Conservation (phyloP, 139 green algal species). For the Limnomonas spitsbergensis region DNA sequence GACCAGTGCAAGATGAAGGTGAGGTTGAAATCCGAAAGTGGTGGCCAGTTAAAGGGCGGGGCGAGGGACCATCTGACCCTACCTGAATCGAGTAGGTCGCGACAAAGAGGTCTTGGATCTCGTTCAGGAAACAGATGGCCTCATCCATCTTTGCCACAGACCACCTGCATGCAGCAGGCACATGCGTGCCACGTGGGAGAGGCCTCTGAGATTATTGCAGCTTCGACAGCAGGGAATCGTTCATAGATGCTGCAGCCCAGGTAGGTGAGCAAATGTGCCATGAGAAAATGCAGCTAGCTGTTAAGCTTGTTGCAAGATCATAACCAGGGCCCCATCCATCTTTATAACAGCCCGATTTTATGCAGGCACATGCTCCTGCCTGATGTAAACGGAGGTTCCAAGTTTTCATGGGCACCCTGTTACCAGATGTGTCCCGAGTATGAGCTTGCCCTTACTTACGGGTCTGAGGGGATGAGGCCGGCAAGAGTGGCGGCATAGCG, state of each 20-base stretch:
- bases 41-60: not conserved
- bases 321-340: too few species aligned
- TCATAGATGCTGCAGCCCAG: not conserved
- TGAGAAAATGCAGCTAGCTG: not conserved
- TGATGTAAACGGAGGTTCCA: not conserved
- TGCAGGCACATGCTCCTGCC: too few species aligned
- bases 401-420: not conserved
- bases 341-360: too few species aligned
- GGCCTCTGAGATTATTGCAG: too few species aligned
- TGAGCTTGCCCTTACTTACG: constrained; percentile 10
- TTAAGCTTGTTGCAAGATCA: too few species aligned
- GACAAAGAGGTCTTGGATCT: not conserved
- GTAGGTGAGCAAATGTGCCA: not conserved
- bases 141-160: constrained; percentile 16
- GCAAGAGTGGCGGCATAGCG: constrained; percentile 37
- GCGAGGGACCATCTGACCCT: not conserved
- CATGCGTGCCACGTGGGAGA: too few species aligned
- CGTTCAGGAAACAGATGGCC: not conserved
- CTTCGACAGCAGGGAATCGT: not conserved
- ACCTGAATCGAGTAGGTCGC: not conserved
- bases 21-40: not conserved
- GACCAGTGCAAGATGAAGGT: not conserved
- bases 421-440: not conserved
- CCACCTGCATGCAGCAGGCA: too few species aligned
- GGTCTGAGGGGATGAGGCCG: constrained; percentile 34